Base-by-base conservation (phyloP, 192 early-diverging fungal genomes). In the Rhizophagus sp. region DNA sequence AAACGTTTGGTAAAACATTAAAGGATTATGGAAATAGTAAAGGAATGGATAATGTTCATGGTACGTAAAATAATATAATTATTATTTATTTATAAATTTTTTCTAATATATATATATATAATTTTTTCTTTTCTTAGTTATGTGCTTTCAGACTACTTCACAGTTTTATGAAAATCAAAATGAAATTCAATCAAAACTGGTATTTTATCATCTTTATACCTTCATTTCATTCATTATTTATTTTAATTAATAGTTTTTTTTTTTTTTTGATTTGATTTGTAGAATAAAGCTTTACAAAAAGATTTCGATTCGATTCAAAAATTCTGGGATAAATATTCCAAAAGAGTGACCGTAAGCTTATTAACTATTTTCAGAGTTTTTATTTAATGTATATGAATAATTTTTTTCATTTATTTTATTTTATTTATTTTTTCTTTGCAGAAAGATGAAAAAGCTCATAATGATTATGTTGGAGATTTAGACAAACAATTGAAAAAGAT, bases 81-180 rank as follows among this genome's bases (percentile, higher is more conserved):
- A n/a, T n/a, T n/a, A n/a, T n/a, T n/a, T n/a, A n/a, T n/a, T n/a
- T n/a, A 30, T 30, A 30, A 30, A 30, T 1, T 30, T 30, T 30
- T 30, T 30, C 30, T 30, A 36, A 5, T 44, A 9, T 44, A 10
- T 44, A 44, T 10, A 10, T 9, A 10, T 44, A 44, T 44, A 44
- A 44, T 10, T 34, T 33, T 49, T 2, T 12, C 3, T 17, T 25
- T 11, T 5, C 10, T 49, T 67, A 85, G 84, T 83, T 73, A 86
- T 86, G 85, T 86, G 85, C 78, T 78, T 86, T 61, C 83, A 83
- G 81, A 83, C 85, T 1, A 81, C 85, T 30, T 82, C 85, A 52
- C 83, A 86, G 72, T 86, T 86, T 86, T 86, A 86, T 70, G 85
- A 86, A 49, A 75, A 81, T 71, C 78, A 75, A 25, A 72, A 82